These are phyloP conservation scores for Mucor ambiguus DNA, from an alignment of 371 early-diverging fungal species.

Conservation along the genomic window DNA sequence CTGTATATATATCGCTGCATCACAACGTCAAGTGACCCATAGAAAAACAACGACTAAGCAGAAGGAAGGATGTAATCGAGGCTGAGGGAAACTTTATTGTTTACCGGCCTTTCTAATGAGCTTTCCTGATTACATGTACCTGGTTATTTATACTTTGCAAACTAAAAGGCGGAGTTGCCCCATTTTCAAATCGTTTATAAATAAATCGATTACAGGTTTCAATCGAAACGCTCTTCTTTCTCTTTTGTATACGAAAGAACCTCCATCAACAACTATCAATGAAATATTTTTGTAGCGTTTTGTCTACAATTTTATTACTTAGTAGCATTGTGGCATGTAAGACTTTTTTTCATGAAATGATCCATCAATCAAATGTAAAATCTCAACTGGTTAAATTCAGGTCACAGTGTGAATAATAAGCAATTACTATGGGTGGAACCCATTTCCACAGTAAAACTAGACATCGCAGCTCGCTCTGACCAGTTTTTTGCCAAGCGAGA, in stretches of 20 bases:
- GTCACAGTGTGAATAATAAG: slow-evolving; percentile 32
- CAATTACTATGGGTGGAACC: slow-evolving; percentile 36
- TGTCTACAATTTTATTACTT: not conserved
- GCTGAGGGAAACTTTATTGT: not conserved
- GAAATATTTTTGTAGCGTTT: not conserved
- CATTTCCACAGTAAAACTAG: slow-evolving; percentile 26
- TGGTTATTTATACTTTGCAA: not conserved
- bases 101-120: not conserved
- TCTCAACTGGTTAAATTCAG: not conserved
- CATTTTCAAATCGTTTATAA: not conserved
- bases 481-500: slow-evolving; percentile 41
- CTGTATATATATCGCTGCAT: not conserved
- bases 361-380: not conserved
- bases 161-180: not conserved
- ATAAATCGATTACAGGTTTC: not conserved
- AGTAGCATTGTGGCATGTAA: not conserved
- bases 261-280: not conserved
- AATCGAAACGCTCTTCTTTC: not conserved
- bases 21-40: not conserved
- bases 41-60: not conserved
- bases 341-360: not conserved
- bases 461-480: slow-evolving; percentile 43
- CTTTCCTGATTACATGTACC: not conserved
- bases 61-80: not conserved
- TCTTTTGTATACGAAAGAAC: not conserved